phyloP scores from a whole-genome alignment of 805 yeast species.

The Lipomyces spencermartinsiae region DNA sequence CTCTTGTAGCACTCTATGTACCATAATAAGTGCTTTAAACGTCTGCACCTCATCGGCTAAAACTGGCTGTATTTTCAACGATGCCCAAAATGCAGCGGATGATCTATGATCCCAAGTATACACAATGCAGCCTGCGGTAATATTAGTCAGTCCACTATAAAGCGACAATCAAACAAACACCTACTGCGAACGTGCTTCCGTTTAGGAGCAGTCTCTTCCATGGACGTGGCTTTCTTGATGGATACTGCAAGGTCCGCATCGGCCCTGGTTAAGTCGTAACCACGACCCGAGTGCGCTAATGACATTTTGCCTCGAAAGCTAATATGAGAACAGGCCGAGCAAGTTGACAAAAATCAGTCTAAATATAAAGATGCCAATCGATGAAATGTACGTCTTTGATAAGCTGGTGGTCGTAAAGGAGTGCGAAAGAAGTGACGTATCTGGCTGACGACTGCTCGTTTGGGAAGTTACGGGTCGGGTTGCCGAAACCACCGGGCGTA shows the following conservation, averaged over 20 bases:
- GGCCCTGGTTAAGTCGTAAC: neutral
- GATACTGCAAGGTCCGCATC: slow-evolving; percentile 51
- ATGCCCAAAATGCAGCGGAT: slow-evolving; percentile 83
- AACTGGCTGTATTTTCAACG: slow-evolving; percentile 77
- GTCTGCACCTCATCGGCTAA: slow-evolving; percentile 82
- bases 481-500: no score
- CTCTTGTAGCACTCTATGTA: slow-evolving; percentile 94
- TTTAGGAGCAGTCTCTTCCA: slow-evolving; percentile 91
- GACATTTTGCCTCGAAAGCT: neutral
- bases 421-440: neutral
- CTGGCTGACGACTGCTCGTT: neutral
- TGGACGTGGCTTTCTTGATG: slow-evolving; percentile 76
- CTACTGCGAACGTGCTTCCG: slow-evolving; percentile 83
- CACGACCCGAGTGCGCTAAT: slow-evolving; percentile 1
- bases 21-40: slow-evolving; percentile 81
- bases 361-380: neutral
- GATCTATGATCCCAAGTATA: slow-evolving; percentile 95
- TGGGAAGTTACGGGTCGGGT: neutral
- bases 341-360: neutral
- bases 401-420: neutral
- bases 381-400: neutral
- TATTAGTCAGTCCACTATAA: neutral
- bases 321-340: neutral
- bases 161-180: neutral
- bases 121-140: slow-evolving; percentile 57